Base-by-base conservation (phyloP, 169 alveolate species). In the Pseudocohnilembus persalinus region DNA sequence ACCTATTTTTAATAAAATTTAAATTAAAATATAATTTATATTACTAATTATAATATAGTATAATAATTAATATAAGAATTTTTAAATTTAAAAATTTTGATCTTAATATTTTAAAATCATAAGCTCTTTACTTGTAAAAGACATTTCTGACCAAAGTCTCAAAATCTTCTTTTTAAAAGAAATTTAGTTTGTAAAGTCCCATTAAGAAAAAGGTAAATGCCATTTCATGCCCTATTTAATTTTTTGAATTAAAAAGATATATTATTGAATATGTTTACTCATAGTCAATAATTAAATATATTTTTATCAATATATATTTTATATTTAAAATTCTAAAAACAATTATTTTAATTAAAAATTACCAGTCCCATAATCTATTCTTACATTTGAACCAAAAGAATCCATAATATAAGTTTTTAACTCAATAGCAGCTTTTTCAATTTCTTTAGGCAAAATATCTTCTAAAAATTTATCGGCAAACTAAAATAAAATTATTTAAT, bases 301-400 rank as follows among this genome's bases (percentile, higher is more conserved):
- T 49, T 49, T 49, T 49, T 11, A n/a, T n/a, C n/a, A n/a, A n/a
- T n/a, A n/a, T n/a, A n/a, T n/a, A n/a, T n/a, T n/a, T n/a, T n/a
- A n/a, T n/a, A n/a, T n/a, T n/a, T n/a, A n/a, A n/a, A n/a, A n/a
- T n/a, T n/a, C n/a, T n/a, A n/a, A n/a, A n/a, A n/a, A n/a, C n/a
- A n/a, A n/a, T n/a, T n/a, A n/a, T n/a, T n/a, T n/a, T n/a, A n/a
- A n/a, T n/a, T n/a, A n/a, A n/a, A n/a, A n/a, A n/a, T n/a, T 49
- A 49, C 68, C 98, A n/a, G 97, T 93, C 29, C 98, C 98, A 88
- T 95, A 95, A 77, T 95, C 98, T 32, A 95, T 82, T 84, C 98
- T 89, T 80, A 91, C 93, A 84, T 95, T 92, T 32, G 96, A 92
- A 0, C 98, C 98, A 76, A 93, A 93, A 16, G 96, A 91, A 49